A percentile compares a stretch with the other conserved stretches of the same genome.
Evolutionary conservation across 768 basidiomycete species (phyloP).

Genomic region (Gymnopilus dilepis): DNA sequence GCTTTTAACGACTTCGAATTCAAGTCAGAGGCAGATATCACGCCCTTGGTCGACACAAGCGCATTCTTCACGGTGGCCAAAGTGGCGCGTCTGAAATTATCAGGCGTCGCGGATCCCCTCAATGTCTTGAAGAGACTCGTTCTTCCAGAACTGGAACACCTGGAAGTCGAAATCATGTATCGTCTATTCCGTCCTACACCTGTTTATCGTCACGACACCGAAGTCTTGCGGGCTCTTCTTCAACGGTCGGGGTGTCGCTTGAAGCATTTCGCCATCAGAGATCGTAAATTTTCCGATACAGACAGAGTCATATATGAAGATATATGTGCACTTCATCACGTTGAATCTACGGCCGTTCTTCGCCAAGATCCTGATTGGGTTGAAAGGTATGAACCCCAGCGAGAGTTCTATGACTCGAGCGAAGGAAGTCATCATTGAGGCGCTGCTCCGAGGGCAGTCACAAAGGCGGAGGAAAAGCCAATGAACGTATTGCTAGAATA

Average conservation of each 20-base stretch:
- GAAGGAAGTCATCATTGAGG: too few relatives aligned
- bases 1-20: neutral
- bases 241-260: neutral
- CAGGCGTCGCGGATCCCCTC: neutral
- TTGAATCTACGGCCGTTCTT: neutral
- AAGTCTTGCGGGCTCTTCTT: neutral
- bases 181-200: neutral
- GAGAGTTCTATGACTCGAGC: too few relatives aligned
- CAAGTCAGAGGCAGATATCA: neutral
- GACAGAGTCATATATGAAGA: neutral
- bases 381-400: too few relatives aligned
- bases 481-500: too few relatives aligned
- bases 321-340: neutral
- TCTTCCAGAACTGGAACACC: neutral
- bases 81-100: neutral
- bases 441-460: too few relatives aligned
- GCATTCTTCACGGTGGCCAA: neutral
- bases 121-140: neutral
- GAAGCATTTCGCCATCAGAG: neutral
- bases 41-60: neutral
- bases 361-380: neutral
- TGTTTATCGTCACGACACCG: neutral
- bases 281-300: neutral
- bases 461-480: too few relatives aligned
- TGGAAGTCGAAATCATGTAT: neutral